Base-by-base conservation (phyloP, 441 rosid species). In the Arabidopsis hybrid region DNA sequence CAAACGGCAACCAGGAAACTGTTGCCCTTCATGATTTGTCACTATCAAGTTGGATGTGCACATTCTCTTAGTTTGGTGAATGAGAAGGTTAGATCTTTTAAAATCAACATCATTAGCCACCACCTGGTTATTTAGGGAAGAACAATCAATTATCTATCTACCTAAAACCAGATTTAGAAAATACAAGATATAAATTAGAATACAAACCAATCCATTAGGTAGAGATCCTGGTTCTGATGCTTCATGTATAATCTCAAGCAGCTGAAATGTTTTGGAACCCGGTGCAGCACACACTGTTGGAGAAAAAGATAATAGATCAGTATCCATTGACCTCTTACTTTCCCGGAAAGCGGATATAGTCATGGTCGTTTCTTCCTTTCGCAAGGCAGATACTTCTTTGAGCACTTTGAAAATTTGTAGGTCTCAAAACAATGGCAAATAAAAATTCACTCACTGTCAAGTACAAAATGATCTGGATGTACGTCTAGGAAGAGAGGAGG, bases 401-500 rank as follows among this genome's bases (percentile, higher is more conserved):
- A 52, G 8, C 65, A 55, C 31, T 53, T 67, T 17, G 32, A 18
- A 77, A 34, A 39, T 5, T 21, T 53, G 1, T 14, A 29, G 16
- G 57, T 34, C 42, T 32, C 49, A 8, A 72, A 67, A 60, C 12
- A 32, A n/a, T 60, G 3, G 26, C 29, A 35, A 35, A 59, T 43
- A 16, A 13, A 40, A 58, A 26, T 40, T 58, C 36, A 78, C 98
- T 88, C 88, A 93, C 98, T 87, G 67, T 95, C 98, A 69, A 95
- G 93, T 65, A 95, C 78, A 79, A 89, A 88, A 80, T 93, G 97
- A 67, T 93, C 83, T 7, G 91, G 91, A 49, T 11, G 82, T 34
- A 93, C 94, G 72, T 93, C 97, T n/a, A 95, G 86, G 85, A 95
- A 91, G 35, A 95, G 91, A 69, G 99, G 98, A 70, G 98, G 97